Conservation (phyloP, 495 filamentous ascomycete species). For the Pyrenopolyporus hunteri region DNA sequence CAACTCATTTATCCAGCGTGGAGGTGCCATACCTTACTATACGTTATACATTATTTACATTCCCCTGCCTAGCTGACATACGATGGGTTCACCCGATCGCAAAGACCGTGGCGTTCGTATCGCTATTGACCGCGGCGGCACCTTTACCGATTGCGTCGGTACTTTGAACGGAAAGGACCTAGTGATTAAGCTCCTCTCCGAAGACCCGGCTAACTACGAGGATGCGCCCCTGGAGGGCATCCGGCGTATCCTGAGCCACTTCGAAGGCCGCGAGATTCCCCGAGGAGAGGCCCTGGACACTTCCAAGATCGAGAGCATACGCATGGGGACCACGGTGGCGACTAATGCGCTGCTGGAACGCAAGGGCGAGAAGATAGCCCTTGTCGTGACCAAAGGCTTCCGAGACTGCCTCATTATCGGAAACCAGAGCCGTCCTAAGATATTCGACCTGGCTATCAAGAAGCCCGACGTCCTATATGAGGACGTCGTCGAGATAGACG, state of each 20-base stretch:
- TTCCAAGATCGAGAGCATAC: slow-evolving; percentile 78
- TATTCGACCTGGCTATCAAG: slow-evolving; percentile 81
- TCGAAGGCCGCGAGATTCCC: slow-evolving; percentile 75
- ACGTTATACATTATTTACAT: not conserved
- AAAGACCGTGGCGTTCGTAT: slow-evolving; percentile 59
- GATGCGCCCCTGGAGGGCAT: slow-evolving; percentile 94
- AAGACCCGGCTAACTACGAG: slow-evolving; percentile 85
- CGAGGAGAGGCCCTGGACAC: slow-evolving; percentile 85
- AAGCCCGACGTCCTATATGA: slow-evolving; percentile 83
- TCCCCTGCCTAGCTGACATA: not conserved
- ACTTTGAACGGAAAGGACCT: slow-evolving; percentile 68
- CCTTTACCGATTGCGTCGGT: slow-evolving; percentile 75
- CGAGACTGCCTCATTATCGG: slow-evolving; percentile 88
- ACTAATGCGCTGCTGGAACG: slow-evolving; percentile 90
- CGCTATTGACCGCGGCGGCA: slow-evolving; percentile 71
- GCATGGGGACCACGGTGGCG: slow-evolving; percentile 90
- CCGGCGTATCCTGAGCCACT: slow-evolving; percentile 83
- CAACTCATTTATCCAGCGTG: too few relatives aligned
- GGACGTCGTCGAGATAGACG: slow-evolving; percentile 76
- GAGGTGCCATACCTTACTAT: not conserved
- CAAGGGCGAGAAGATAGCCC: slow-evolving; percentile 89
- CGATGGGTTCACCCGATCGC: slow-evolving; percentile 36
- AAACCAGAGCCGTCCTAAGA: slow-evolving; percentile 81
- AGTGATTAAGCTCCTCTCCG: slow-evolving; percentile 88
- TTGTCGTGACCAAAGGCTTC: slow-evolving; percentile 93